Conservation (phyloP, 148 eudicot genomes). For the Chenopodium suecicum region DNA sequence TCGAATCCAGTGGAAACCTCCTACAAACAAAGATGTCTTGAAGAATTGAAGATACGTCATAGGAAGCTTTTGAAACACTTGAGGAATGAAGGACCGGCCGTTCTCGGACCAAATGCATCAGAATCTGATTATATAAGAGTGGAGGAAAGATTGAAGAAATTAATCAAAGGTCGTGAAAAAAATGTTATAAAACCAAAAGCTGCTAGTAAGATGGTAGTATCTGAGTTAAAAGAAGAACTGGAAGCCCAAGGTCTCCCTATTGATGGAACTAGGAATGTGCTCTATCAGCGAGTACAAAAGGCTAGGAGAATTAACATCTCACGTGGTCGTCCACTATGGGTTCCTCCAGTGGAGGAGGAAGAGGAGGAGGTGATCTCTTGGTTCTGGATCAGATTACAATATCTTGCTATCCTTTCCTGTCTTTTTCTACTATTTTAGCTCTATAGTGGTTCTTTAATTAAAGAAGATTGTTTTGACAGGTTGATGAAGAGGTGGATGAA, state of each 20-base stretch:
- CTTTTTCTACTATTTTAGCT: constrained; percentile 9
- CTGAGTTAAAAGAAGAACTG: constrained; percentile 89
- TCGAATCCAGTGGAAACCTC: constrained; percentile 85
- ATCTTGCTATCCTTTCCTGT: constrained; percentile 12
- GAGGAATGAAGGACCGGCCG: constrained; percentile 71
- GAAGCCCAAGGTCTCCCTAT: constrained; percentile 95
- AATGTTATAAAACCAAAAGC: constrained; percentile 86
- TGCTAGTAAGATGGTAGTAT: constrained; percentile 96
- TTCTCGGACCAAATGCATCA: constrained; percentile 61
- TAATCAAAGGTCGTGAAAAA: constrained; percentile 81
- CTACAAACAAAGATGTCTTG: constrained; percentile 86
- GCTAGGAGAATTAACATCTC: constrained; percentile 96
- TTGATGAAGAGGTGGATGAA: constrained; percentile 91
- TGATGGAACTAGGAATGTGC: constrained; percentile 94
- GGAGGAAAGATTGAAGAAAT: constrained; percentile 74
- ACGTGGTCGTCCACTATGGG: constrained; percentile 95
- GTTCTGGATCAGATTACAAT: neutral
- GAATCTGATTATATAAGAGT: constrained; percentile 79
- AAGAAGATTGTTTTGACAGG: constrained; percentile 36
- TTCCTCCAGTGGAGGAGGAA: constrained; percentile 93
- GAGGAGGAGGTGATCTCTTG: constrained; percentile 76
- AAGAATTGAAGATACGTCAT: constrained; percentile 69
- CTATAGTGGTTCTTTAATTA: neutral
- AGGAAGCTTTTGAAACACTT: constrained; percentile 69
- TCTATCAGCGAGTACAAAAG: constrained; percentile 95